phyloP scores from a whole-genome alignment of 768 basidiomycete genomes.

The Lactarius quietus region DNA sequence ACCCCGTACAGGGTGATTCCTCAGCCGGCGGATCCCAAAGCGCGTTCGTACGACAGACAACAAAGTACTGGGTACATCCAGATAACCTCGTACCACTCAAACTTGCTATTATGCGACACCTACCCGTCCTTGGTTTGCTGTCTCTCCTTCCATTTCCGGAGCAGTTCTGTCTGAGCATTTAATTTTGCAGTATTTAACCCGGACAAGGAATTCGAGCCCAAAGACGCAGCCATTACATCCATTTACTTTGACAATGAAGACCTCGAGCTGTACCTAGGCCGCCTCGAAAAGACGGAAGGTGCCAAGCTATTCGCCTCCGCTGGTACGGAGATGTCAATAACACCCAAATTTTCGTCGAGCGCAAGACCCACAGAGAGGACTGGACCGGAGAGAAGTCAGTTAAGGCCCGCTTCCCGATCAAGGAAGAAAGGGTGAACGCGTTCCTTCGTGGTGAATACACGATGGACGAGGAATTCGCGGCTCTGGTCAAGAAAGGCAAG shows the following conservation, averaged over 20 bases:
- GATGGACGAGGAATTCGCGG: slow-evolving; percentile 90
- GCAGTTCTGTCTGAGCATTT: slow-evolving; percentile 13
- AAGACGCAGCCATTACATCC: slow-evolving; percentile 92
- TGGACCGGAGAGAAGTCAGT: slow-evolving; percentile 99
- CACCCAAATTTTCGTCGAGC: slow-evolving; percentile 84
- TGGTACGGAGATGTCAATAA: slow-evolving; percentile 93
- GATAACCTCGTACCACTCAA: slow-evolving; percentile 95
- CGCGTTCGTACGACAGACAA: slow-evolving; percentile 97
- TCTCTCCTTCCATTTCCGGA: background rate
- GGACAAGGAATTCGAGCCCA: slow-evolving; percentile 86
- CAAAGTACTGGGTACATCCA: slow-evolving; percentile 99
- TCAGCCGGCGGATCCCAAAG: slow-evolving; percentile 94
- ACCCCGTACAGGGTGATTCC: slow-evolving; percentile 91
- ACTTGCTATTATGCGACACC: slow-evolving; percentile 83
- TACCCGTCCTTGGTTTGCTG: slow-evolving; percentile 85
- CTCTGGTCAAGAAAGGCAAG: slow-evolving; percentile 82
- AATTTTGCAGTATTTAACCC: slow-evolving; percentile 77
- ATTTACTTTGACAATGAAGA: slow-evolving; percentile 98
- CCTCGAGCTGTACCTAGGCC: slow-evolving; percentile 92
- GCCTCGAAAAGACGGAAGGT: slow-evolving; percentile 97
- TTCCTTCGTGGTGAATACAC: slow-evolving; percentile 89
- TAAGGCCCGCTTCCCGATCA: slow-evolving; percentile 93
- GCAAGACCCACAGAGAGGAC: slow-evolving; percentile 93
- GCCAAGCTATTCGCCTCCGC: slow-evolving; percentile 94
- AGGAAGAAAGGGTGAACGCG: slow-evolving; percentile 89